Conservation (phyloP, 2,329 filamentous ascomycete species). For the Scortechinia acanthostroma region DNA sequence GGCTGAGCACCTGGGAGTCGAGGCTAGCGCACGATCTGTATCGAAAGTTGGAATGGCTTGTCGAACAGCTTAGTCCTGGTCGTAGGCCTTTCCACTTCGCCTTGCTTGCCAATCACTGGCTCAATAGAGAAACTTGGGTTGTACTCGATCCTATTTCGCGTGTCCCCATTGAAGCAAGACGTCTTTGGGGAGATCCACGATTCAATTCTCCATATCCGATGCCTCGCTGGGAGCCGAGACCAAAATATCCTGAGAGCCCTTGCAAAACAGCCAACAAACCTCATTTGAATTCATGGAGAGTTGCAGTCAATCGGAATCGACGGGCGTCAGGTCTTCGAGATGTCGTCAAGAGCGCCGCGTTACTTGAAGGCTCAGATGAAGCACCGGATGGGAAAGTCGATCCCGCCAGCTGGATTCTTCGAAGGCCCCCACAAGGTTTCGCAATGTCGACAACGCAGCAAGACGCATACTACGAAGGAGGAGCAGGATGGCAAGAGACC, state of each 20-base stretch:
- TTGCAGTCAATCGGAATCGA: slow-evolving; percentile 22
- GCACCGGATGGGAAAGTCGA: slow-evolving; percentile 25
- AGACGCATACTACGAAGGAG: slow-evolving; percentile 26
- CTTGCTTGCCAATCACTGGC: slow-evolving; percentile 27
- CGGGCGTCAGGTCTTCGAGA: slow-evolving; percentile 16
- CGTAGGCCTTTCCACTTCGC: slow-evolving; percentile 26
- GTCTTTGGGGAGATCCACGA: slow-evolving; percentile 22
- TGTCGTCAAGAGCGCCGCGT: slow-evolving; percentile 15
- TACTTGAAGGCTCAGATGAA: slow-evolving; percentile 25
- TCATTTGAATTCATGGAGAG: slow-evolving; percentile 26
- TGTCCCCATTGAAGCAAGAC: slow-evolving; percentile 16
- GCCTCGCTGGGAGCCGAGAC: slow-evolving; percentile 7
- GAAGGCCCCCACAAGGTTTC: slow-evolving; percentile 26
- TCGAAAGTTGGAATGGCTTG: slow-evolving; percentile 25
- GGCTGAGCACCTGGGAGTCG: slow-evolving; percentile 22
- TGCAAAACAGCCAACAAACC: slow-evolving; percentile 13
- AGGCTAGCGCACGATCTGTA: slow-evolving; percentile 20
- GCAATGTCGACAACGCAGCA: slow-evolving; percentile 20
- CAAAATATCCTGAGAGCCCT: slow-evolving; percentile 14
- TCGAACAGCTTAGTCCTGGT: slow-evolving; percentile 24
- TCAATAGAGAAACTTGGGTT: slow-evolving; percentile 27
- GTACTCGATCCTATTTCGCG: slow-evolving; percentile 26
- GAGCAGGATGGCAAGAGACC: slow-evolving; percentile 25
- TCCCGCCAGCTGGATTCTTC: slow-evolving; percentile 26
- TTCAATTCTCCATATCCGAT: slow-evolving; percentile 17